These are phyloP conservation scores for Candida endomychidarum DNA, from an alignment of 805 yeast genomes.

Conservation along the genomic window DNA sequence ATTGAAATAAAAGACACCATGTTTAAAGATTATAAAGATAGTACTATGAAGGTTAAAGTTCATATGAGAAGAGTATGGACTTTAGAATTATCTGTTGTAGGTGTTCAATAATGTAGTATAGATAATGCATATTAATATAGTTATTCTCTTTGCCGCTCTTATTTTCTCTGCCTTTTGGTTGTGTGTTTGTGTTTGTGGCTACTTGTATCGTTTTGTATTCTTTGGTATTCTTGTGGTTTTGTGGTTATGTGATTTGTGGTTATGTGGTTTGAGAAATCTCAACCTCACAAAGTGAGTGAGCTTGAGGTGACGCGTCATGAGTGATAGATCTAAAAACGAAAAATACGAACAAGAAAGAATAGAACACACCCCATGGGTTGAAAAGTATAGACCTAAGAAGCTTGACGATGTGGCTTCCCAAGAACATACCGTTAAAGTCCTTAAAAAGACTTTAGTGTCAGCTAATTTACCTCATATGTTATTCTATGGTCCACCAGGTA, in stretches of 20 bases:
- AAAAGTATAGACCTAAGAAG: conserved; percentile 86
- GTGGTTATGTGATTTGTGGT: no score
- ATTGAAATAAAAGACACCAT: conserved; percentile 33
- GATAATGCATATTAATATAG: no score
- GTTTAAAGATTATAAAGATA: conserved; percentile 17
- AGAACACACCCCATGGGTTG: conserved; percentile 85
- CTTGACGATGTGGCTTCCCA: conserved; percentile 90
- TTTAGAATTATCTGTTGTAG: conserved; percentile 84
- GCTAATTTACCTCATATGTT: conserved; percentile 90
- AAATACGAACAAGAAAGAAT: conserved; percentile 41
- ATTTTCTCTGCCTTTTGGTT: no score
- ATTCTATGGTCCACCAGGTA: conserved; percentile 93
- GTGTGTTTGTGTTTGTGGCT: no score
- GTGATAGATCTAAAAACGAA: conserved; percentile 11
- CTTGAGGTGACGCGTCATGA: conserved; percentile 4
- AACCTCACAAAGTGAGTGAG: no score
- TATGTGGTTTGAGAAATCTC: no score
- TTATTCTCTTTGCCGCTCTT: no score
- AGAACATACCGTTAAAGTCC: conserved; percentile 80
- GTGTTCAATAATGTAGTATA: conserved; percentile 53
- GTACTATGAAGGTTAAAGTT: conserved; percentile 51
- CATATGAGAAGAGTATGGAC: conserved; percentile 98
- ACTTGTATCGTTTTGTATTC: no score
- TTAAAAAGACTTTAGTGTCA: conserved; percentile 73
- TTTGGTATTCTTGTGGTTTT: no score